Evolutionary conservation across 1,139 yeast species (phyloP).

Genomic region (Ogataea hybrid): DNA sequence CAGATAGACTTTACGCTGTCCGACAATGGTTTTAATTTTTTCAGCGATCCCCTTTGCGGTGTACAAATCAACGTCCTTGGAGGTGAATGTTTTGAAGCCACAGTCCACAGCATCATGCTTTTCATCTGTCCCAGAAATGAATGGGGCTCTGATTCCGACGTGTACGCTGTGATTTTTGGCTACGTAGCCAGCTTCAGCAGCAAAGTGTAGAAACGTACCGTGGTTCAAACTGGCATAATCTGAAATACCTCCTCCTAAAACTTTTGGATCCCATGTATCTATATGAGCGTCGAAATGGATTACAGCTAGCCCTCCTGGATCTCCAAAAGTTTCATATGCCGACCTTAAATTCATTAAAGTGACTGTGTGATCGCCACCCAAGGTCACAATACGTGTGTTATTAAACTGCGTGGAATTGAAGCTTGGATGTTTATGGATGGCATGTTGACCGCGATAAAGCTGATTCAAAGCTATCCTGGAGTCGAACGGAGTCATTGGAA

Average conservation of each 20-base stretch:
- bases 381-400: conserved; percentile 40
- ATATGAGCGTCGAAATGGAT: conserved; percentile 59
- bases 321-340: conserved; percentile 43
- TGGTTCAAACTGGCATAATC: conserved; percentile 54
- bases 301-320: conserved; percentile 44
- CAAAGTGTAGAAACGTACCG: conserved; percentile 55
- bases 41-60: conserved; percentile 36
- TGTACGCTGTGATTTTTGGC: conserved; percentile 43
- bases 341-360: conserved; percentile 49
- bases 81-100: conserved; percentile 48
- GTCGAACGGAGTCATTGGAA: conserved; percentile 55
- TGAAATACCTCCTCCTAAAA: conserved; percentile 52
- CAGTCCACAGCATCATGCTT: conserved; percentile 42
- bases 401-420: conserved; percentile 18
- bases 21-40: conserved; percentile 34
- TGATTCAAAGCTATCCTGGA: conserved; percentile 53
- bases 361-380: conserved; percentile 62
- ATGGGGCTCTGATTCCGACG: conserved; percentile 56
- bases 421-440: conserved; percentile 40
- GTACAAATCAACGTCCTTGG: conserved; percentile 44
- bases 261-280: conserved; percentile 59
- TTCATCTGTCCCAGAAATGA: conserved; percentile 39
- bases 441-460: conserved; percentile 48
- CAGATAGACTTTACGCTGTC: conserved; percentile 44
- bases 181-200: conserved; percentile 54